Percentiles rank a stretch among this genome's conserved stretches.
Conservation (phyloP, 768 basidiomycete species). For the Auricularia sp. region DNA sequence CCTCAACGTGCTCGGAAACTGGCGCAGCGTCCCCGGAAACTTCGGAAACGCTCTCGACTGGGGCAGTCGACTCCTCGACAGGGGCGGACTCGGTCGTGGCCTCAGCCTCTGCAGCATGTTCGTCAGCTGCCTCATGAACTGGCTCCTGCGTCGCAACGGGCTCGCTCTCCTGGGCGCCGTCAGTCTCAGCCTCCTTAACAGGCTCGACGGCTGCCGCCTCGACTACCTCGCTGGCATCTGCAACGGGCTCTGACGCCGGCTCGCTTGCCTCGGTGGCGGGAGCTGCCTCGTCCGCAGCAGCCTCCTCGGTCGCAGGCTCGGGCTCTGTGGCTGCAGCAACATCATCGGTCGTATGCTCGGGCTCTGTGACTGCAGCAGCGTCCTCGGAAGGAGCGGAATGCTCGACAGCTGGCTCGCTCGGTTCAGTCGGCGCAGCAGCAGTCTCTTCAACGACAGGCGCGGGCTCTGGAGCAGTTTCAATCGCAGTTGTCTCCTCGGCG, state of each 20-base stretch:
- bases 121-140: background rate
- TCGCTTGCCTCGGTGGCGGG: no score
- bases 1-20: no score
- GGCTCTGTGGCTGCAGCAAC: background rate
- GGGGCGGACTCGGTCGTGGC: background rate
- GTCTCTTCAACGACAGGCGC: background rate
- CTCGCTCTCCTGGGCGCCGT: no score
- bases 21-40: background rate
- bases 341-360: background rate
- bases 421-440: background rate
- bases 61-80: background rate
- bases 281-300: background rate
- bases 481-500: background rate
- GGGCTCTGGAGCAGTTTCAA: background rate
- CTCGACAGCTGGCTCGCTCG: background rate
- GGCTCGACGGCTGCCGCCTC: no score
- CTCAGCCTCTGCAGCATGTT: background rate
- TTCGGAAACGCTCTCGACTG: background rate
- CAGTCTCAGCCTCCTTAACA: no score
- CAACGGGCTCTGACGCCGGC: no score
- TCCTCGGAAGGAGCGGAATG: background rate
- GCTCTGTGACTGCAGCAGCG: background rate
- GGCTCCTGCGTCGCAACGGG: background rate
- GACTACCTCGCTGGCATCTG: no score
- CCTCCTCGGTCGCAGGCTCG: background rate